These are phyloP conservation scores for Candida parachauliodes DNA, from an alignment of 805 yeast genomes.

Conservation along the genomic window DNA sequence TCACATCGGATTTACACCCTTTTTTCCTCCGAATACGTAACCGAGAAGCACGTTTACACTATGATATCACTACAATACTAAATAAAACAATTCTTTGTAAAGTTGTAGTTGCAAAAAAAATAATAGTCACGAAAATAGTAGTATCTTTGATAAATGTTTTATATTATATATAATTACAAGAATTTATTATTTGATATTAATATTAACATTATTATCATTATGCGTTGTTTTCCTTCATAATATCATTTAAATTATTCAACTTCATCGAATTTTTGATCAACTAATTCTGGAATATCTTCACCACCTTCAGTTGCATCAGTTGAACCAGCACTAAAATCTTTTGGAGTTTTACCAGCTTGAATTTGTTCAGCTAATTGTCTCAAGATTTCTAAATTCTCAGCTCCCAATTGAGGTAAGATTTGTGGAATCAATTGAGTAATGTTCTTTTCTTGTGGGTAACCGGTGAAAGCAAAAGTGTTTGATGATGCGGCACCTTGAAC, in stretches of 20 bases:
- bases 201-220: not conserved
- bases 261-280: conserved; percentile 81
- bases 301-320: conserved; percentile 47
- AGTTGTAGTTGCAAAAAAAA: too few species aligned
- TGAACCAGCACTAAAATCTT: conserved; percentile 43
- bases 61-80: too few species aligned
- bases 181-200: not conserved
- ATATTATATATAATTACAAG: not conserved
- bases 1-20: too few species aligned
- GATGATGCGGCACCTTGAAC: conserved; percentile 88
- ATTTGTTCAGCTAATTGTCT: conserved; percentile 86
- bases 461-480: conserved; percentile 93
- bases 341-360: conserved; percentile 57
- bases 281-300: conserved; percentile 73
- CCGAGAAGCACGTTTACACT: too few species aligned
- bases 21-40: too few species aligned
- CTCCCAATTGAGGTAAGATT: conserved; percentile 93
- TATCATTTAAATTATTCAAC: conserved; percentile 31
- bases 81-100: too few species aligned
- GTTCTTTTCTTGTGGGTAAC: conserved; percentile 89
- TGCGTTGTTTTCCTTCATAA: not conserved
- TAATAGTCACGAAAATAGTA: too few species aligned
- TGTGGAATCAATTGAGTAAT: conserved; percentile 90
- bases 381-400: conserved; percentile 88
- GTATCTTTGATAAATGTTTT: not conserved